Percentiles rank a stretch among this genome's conserved stretches.
Conservation (phyloP, 2,329 filamentous ascomycete species). For the Ceratocystis diversiconidia region DNA sequence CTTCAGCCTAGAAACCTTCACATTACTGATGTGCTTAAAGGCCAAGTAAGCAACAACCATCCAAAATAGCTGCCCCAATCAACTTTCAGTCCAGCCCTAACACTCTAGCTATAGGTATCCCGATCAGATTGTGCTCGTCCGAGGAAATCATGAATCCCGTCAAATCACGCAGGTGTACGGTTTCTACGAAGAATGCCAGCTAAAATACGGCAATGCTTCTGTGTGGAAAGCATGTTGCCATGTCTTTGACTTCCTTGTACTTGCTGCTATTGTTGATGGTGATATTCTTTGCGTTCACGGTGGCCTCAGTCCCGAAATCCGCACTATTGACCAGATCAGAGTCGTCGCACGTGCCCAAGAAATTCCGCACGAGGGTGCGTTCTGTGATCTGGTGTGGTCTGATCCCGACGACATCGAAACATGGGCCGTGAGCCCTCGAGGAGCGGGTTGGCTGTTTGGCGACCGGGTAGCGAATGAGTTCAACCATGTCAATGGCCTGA, state of each 20-base stretch:
- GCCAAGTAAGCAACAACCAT: constrained; percentile 35
- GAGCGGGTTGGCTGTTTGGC: constrained; percentile 95
- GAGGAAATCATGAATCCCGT: constrained; percentile 93
- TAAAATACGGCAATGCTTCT: constrained; percentile 96
- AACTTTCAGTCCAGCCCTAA: constrained; percentile 20
- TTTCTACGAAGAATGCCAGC: constrained; percentile 95
- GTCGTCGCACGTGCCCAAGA: constrained; percentile 96
- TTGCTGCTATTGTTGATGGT: constrained; percentile 94
- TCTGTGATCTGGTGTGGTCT: constrained; percentile 96
- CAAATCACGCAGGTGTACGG: constrained; percentile 98
- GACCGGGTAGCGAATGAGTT: constrained; percentile 97
- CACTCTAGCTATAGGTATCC: constrained; percentile 56
- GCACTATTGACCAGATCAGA: constrained; percentile 97
- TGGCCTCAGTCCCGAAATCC: constrained; percentile 75
- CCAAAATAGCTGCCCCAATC: neutral
- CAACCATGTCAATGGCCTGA: constrained; percentile 90
- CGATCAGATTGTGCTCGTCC: constrained; percentile 84
- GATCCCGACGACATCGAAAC: constrained; percentile 96
- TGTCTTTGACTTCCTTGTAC: constrained; percentile 94
- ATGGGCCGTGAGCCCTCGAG: constrained; percentile 85
- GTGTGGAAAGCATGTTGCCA: constrained; percentile 99
- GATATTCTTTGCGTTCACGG: constrained; percentile 98
- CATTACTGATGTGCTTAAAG: constrained; percentile 89
- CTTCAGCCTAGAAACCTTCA: constrained; percentile 96
- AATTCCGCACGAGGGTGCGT: constrained; percentile 95